Percentiles rank a stretch among this genome's conserved stretches.
Evolutionary conservation across 2,329 filamentous ascomycete species (phyloP).

Genomic region (Chrysosporium keratinophilum): DNA sequence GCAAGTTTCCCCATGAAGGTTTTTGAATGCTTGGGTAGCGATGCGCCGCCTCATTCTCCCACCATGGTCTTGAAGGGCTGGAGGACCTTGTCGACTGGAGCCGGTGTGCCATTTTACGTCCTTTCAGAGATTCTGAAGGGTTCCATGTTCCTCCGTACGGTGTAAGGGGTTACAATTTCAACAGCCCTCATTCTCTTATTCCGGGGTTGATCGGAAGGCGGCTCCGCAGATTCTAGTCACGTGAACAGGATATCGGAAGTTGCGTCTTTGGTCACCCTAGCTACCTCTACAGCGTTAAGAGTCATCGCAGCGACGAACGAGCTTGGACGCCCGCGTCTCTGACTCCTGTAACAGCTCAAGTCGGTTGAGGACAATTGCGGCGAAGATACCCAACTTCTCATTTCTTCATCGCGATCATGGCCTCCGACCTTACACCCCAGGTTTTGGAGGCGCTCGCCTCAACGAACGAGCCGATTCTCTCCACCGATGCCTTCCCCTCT

Average conservation of each 20-base stretch:
- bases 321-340: not conserved
- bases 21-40: too few species aligned
- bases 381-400: not conserved
- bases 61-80: too few species aligned
- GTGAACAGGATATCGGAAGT: not conserved
- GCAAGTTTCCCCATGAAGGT: too few species aligned
- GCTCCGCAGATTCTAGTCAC: not conserved
- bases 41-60: too few species aligned
- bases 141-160: too few species aligned
- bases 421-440: conserved; percentile 50
- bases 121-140: too few species aligned
- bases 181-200: too few species aligned
- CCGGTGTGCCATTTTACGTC: too few species aligned
- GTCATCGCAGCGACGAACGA: not conserved
- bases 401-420: conserved; percentile 25
- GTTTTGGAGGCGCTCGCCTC: conserved; percentile 57
- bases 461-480: conserved; percentile 52
- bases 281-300: not conserved
- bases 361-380: not conserved
- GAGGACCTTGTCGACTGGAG: too few species aligned
- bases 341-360: not conserved
- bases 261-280: not conserved
- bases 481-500: conserved; percentile 58
- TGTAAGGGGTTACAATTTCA: too few species aligned
- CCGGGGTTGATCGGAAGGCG: too few species aligned